Base-by-base conservation (phyloP, 441 rosid genomes). In the Arabidopsis lyrata region DNA sequence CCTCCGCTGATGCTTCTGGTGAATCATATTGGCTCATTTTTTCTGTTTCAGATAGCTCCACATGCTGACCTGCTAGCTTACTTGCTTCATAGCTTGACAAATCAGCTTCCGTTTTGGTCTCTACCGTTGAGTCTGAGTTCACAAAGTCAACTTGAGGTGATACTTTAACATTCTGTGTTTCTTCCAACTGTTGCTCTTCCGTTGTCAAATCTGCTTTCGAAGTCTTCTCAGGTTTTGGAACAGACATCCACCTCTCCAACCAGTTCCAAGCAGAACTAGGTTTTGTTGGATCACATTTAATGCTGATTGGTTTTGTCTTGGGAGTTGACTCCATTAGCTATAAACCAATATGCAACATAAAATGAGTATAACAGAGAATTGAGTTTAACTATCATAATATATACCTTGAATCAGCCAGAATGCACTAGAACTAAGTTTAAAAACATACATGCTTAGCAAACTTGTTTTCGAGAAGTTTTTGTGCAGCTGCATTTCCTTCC, bases 221-320 rank as follows among this genome's bases (percentile, higher is more conserved):
- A 20, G 86, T 65, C 72, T 84, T 87, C 48, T 86, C 87, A 15
- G 83, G 66, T 29, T 86, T 80, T 12, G 87, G 82, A 63, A 82
- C 88, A 41, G 91, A 73, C 97, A 88, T 88, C 99, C 99, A 93
- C 72, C 99, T 84, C 88, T 92, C 98, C 85, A 95, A 79, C 98
- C 98, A 95, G 77, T 74, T 83, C 99, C 99, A 95, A 70, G 91
- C 84, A 77, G 93, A 86, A 76, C 87, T 86, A 36, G 88, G 90
- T 63, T 90, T 87, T 29, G 86, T 83, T 70, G 91, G 79, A 83
- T 95, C 97, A 72, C 98, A 91, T 80, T 93, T 95, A 75, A 95
- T 82, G 74, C 53, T 74, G 69, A 91, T 85, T 66, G 88, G 88
- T 79, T 83, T 86, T 27, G 74, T 76, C 87, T 86, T 90, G 14